Evolutionary conservation across 805 yeast species (phyloP).

Genomic region (Wickerhamiella azyma): DNA sequence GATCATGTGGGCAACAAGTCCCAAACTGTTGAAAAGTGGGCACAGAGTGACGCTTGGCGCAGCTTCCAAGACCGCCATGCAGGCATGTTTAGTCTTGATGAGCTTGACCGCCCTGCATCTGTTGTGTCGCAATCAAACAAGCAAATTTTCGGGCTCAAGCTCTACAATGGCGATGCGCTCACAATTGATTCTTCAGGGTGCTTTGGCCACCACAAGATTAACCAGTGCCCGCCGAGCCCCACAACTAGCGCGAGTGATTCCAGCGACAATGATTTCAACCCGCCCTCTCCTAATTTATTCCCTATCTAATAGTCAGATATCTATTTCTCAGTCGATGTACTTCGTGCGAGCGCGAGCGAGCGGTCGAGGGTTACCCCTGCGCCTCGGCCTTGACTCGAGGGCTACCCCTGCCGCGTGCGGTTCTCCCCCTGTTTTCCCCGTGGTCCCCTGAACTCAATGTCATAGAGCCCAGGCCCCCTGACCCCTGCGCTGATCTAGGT

Average conservation of each 20-base stretch:
- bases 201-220: conserved; percentile 23
- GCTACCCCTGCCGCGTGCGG: too few relatives aligned
- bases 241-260: conserved; percentile 9
- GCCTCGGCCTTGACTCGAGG: too few relatives aligned
- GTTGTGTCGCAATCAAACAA: conserved; percentile 19
- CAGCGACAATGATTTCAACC: conserved; percentile 12
- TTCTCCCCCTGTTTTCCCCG: too few relatives aligned
- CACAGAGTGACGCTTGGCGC: conserved; percentile 17
- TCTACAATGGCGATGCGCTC: conserved; percentile 15
- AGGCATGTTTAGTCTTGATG: conserved; percentile 13
- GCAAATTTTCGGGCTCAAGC: conserved; percentile 20
- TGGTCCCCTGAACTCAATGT: conserved; percentile 8
- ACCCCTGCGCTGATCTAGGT: background rate
- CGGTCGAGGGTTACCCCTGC: too few relatives aligned
- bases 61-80: conserved; percentile 20
- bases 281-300: conserved; percentile 11
- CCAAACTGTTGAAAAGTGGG: conserved; percentile 3
- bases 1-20: conserved; percentile 2
- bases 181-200: conserved; percentile 24
- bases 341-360: too few relatives aligned
- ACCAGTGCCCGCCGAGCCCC: conserved; percentile 6
- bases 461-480: conserved; percentile 3
- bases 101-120: conserved; percentile 6
- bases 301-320: background rate
- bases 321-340: too few relatives aligned